These are phyloP conservation scores for Populus deltoides DNA, from an alignment of 345 rosid species.

Conservation along the genomic window DNA sequence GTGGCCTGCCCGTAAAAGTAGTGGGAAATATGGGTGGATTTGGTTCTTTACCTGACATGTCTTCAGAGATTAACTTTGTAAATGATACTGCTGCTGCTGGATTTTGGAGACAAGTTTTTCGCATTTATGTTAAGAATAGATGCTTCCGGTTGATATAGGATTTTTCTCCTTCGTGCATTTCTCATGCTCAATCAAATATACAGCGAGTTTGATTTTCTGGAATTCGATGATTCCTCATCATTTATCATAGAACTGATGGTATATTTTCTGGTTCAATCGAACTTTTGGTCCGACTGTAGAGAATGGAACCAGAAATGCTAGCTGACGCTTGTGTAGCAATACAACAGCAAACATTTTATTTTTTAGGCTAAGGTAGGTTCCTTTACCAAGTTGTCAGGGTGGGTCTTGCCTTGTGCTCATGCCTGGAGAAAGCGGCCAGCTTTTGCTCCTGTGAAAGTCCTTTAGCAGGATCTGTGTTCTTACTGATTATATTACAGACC, in stretches of 20 bases:
- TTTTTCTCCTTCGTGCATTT: background rate
- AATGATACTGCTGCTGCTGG: slow-evolving; percentile 6
- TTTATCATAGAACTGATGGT: background rate
- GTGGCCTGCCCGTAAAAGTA: background rate
- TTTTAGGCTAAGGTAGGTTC: too few relatives aligned
- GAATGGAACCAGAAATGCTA: too few relatives aligned
- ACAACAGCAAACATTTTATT: too few relatives aligned
- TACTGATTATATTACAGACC: background rate
- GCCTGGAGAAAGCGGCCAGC: background rate
- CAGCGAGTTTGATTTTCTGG: background rate
- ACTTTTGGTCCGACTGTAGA: too few relatives aligned
- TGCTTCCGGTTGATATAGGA: background rate
- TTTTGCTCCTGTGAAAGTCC: background rate
- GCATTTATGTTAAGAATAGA: slow-evolving; percentile 12
- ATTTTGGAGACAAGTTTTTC: slow-evolving; percentile 9
- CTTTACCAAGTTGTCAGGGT: too few relatives aligned
- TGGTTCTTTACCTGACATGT: slow-evolving; percentile 1
- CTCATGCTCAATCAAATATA: background rate
- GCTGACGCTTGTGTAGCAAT: too few relatives aligned
- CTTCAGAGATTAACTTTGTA: slow-evolving; percentile 21
- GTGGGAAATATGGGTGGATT: background rate
- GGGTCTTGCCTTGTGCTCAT: background rate
- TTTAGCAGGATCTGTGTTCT: background rate
- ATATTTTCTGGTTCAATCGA: too few relatives aligned
- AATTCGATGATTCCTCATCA: background rate